Evolutionary conservation across 306 rosid genomes (phyloP).

Genomic region (Hylodesmum podocarpum): DNA sequence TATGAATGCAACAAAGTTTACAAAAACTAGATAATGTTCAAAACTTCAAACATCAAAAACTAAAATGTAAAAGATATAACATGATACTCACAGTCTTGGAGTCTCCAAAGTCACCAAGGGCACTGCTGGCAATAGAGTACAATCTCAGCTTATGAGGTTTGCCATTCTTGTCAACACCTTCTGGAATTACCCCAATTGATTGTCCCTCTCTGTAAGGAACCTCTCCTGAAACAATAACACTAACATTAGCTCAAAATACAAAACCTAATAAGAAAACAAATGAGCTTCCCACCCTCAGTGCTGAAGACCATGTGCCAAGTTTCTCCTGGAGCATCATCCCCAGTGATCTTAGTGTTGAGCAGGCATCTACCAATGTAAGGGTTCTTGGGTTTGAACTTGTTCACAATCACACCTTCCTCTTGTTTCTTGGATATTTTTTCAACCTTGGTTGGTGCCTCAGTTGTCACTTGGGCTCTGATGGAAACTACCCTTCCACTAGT

Average conservation of each 20-base stretch:
- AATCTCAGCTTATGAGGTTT: slow-evolving; percentile 89
- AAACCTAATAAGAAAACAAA: background rate
- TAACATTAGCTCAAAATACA: background rate
- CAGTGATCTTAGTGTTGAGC: slow-evolving; percentile 96
- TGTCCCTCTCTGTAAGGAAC: slow-evolving; percentile 98
- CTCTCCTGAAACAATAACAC: slow-evolving; percentile 59
- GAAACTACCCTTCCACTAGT: slow-evolving; percentile 53
- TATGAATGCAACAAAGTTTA: background rate
- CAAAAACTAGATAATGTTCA: background rate
- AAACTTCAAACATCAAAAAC: background rate
- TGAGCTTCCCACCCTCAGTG: slow-evolving; percentile 71
- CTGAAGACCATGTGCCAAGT: slow-evolving; percentile 99
- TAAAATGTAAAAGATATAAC: background rate
- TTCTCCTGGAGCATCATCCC: slow-evolving; percentile 98
- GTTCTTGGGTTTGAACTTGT: slow-evolving; percentile 73
- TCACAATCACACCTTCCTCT: slow-evolving; percentile 81
- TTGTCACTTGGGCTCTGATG: slow-evolving; percentile 82
- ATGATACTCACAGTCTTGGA: slow-evolving; percentile 74
- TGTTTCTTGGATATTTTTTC: slow-evolving; percentile 73
- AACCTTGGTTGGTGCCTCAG: slow-evolving; percentile 76
- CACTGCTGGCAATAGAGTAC: slow-evolving; percentile 94
- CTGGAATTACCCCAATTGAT: slow-evolving; percentile 84
- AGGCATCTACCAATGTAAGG: slow-evolving; percentile 80
- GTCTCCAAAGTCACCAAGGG: slow-evolving; percentile 90
- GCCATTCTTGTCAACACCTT: slow-evolving; percentile 88